Evolutionary conservation across 129 eudicot genomes (phyloP), one percentile per base, ranked within the genome.

Genomic region (Silybum marianum): DNA sequence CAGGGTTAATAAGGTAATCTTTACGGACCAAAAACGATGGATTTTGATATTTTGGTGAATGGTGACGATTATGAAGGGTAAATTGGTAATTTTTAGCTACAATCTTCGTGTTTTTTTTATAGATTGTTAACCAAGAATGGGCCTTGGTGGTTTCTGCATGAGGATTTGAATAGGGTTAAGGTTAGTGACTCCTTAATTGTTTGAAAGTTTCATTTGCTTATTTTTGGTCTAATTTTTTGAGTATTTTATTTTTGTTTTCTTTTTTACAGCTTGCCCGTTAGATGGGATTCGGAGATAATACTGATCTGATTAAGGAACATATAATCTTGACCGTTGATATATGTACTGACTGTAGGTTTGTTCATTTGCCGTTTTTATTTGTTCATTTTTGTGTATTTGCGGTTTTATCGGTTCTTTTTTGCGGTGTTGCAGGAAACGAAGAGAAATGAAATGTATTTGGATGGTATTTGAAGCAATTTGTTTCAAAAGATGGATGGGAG

Each of bases 81-180:
- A 34, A 34, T 69, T 9, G 28, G 10, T 21, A 16, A 69, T 38
- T 38, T 38, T 66, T 46, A 39, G 12, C 67, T 14, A 13, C 14
- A 70, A 26, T 28, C 21, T 44, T 54, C 18, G 9, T 69, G 63
- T n/a, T 72, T 62, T 10, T 72, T 22, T 73, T 78, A 21, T 89
- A 93, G 98, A 80, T 81, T 93, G 30, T 54, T 77, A 42, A 84
- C 87, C 69, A 84, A 76, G 73, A 86, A 82, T 13, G 90, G 96
- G 44, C 98, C 98, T 0, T 93, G 96, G 98, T 90, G 98, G 98
- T 93, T 93, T 84, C 82, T 93, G 72, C 93, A 93, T 80, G 79
- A 81, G 58, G 93, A 87, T 76, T 68, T 77, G 79, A 83, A 85
- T 24, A 81, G 58, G 79, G 58, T 85, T 48, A 77, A 87, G 93